Evolutionary conservation across 2,329 filamentous ascomycete species (phyloP).

Genomic region (Venturia oleaginea): DNA sequence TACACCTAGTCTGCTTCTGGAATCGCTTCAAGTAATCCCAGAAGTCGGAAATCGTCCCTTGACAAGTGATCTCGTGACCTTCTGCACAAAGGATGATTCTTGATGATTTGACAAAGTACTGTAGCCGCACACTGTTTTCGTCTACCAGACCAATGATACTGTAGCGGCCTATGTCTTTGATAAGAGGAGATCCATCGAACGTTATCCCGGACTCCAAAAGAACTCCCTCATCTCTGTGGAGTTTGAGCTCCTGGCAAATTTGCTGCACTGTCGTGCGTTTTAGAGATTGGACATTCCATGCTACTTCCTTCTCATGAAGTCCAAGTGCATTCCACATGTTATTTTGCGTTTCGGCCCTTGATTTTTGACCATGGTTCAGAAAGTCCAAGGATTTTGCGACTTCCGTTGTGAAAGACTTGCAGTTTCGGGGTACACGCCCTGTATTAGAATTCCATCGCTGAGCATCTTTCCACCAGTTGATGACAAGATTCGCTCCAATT

Average conservation of each 20-base stretch:
- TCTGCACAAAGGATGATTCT: constrained; percentile 22
- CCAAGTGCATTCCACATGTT: neutral
- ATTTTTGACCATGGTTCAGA: neutral
- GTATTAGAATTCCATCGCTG: constrained; percentile 44
- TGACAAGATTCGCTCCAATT: constrained; percentile 51
- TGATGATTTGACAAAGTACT: constrained; percentile 24
- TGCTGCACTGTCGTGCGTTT: constrained; percentile 22
- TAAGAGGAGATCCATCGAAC: constrained; percentile 28
- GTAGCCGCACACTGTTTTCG: constrained; percentile 36
- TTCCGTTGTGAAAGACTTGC: neutral
- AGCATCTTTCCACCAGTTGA: constrained; percentile 66
- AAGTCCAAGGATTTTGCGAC: neutral
- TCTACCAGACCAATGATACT: constrained; percentile 66
- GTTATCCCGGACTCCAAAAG: constrained; percentile 41
- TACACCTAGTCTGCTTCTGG: constrained; percentile 32
- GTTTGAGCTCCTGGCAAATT: constrained; percentile 28
- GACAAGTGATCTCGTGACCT: constrained; percentile 19
- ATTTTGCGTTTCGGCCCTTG: neutral
- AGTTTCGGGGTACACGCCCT: constrained; percentile 4
- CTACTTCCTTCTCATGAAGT: neutral
- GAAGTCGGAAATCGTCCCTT: neutral
- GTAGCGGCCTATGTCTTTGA: constrained; percentile 49
- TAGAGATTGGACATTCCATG: neutral
- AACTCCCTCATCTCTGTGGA: constrained; percentile 29
- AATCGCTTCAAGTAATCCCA: constrained; percentile 21